Percentiles rank a stretch among this genome's conserved stretches.
phyloP scores from a whole-genome alignment of 257 asterid species.

The Solanum microdontum region DNA sequence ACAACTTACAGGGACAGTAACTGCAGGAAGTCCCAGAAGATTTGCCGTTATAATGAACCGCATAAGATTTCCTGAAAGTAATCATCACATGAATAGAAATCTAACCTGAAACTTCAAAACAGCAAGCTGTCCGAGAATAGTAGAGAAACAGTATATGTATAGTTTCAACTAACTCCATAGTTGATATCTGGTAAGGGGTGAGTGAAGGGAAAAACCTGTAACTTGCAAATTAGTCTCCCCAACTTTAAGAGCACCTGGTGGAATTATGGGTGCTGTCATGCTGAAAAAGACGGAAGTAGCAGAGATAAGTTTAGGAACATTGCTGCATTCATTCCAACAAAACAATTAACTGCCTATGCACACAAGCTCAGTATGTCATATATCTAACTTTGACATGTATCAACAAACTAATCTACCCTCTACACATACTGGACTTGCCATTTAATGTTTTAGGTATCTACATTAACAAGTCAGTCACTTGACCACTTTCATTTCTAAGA shows the following conservation, averaged over 20 bases:
- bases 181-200: background rate
- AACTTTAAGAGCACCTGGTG: slow-evolving; percentile 57
- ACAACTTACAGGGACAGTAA: slow-evolving; percentile 78
- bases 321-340: background rate
- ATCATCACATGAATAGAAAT: background rate
- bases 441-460: background rate
- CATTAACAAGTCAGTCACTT: background rate
- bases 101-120: background rate
- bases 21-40: slow-evolving; percentile 93
- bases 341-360: background rate
- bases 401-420: background rate
- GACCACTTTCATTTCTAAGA: background rate
- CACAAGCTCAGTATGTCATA: background rate
- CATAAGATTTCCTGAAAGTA: slow-evolving; percentile 68
- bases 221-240: slow-evolving; percentile 85
- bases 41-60: slow-evolving; percentile 66
- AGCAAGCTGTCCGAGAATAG: background rate
- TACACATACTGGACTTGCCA: background rate
- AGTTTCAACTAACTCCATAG: background rate
- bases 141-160: background rate
- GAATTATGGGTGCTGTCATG: slow-evolving; percentile 95
- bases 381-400: background rate
- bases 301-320: background rate
- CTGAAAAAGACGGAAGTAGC: slow-evolving; percentile 15
- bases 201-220: slow-evolving; percentile 19